phyloP scores from a whole-genome alignment of 2,329 filamentous ascomycete genomes.

The Colletotrichum caudatum region DNA sequence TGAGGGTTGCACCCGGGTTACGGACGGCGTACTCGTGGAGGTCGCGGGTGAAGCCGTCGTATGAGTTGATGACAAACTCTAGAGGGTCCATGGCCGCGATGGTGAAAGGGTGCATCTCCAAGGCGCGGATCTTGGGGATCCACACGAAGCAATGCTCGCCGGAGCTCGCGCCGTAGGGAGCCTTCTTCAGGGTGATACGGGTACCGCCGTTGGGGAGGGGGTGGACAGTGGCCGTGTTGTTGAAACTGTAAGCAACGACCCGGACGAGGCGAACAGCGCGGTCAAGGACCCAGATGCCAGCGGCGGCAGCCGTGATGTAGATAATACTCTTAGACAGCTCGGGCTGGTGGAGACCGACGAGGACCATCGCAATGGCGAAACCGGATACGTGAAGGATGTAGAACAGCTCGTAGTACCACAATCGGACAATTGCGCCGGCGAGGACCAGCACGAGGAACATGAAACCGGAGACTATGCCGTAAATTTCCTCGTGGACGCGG shows the following conservation, averaged over 20 bases:
- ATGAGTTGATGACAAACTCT: slow-evolving; percentile 69
- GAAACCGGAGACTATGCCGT: slow-evolving; percentile 61
- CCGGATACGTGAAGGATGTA: slow-evolving; percentile 64
- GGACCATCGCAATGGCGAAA: slow-evolving; percentile 62
- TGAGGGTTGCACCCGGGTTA: slow-evolving; percentile 57
- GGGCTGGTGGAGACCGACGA: slow-evolving; percentile 65
- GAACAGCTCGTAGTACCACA: slow-evolving; percentile 67
- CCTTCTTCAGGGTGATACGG: slow-evolving; percentile 65
- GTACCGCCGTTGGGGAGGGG: slow-evolving; percentile 67
- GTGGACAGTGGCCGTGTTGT: slow-evolving; percentile 65
- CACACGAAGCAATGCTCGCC: slow-evolving; percentile 75
- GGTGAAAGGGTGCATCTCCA: slow-evolving; percentile 74
- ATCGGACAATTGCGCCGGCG: slow-evolving; percentile 58
- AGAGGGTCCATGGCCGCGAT: slow-evolving; percentile 64
- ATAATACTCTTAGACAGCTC: slow-evolving; percentile 56
- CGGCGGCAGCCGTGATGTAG: slow-evolving; percentile 57
- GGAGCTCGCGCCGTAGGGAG: slow-evolving; percentile 59
- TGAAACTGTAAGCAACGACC: slow-evolving; percentile 58
- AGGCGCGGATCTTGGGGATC: slow-evolving; percentile 67
- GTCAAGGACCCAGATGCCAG: slow-evolving; percentile 63
- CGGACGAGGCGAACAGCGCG: slow-evolving; percentile 61
- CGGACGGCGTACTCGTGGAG: slow-evolving; percentile 59
- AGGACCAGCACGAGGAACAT: slow-evolving; percentile 59
- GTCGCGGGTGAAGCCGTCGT: slow-evolving; percentile 67
- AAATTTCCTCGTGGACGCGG: slow-evolving; percentile 55